phyloP scores from a whole-genome alignment of 176 grass and related monocot genomes.

The Themeda triandra region DNA sequence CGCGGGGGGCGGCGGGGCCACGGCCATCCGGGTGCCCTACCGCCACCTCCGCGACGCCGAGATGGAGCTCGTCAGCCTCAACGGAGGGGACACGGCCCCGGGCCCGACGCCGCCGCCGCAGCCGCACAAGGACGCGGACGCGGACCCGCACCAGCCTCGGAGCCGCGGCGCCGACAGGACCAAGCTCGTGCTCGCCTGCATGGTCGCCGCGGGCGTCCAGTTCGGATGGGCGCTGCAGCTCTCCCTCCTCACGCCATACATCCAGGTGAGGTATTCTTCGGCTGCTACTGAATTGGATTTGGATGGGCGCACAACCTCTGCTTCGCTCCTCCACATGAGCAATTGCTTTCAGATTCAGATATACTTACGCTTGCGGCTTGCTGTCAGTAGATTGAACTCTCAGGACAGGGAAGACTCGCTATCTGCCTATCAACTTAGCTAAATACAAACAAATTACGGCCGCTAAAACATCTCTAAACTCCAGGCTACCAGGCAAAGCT shows the following conservation, averaged over 20 bases:
- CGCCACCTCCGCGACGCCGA: constrained; percentile 71
- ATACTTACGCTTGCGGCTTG: not conserved
- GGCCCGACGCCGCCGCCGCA: not conserved
- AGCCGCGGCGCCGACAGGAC: constrained; percentile 26
- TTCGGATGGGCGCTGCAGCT: constrained; percentile 98
- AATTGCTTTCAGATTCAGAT: not conserved
- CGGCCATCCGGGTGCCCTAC: constrained; percentile 67
- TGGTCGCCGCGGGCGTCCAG: constrained; percentile 93
- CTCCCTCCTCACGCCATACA: constrained; percentile 92
- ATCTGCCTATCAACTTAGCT: not conserved
- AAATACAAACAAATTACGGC: not conserved
- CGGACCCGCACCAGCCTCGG: not conserved
- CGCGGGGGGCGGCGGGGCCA: constrained; percentile 33
- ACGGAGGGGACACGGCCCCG: not conserved
- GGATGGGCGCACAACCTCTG: too few relatives aligned
- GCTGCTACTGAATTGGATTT: too few relatives aligned
- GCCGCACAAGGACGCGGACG: constrained; percentile 13
- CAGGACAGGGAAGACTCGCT: not conserved
- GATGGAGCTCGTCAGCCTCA: constrained; percentile 69
- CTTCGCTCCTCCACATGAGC: too few relatives aligned
- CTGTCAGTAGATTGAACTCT: not conserved
- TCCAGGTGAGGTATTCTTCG: constrained; percentile 47
- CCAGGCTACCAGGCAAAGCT: not conserved
- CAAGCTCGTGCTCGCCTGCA: constrained; percentile 75
- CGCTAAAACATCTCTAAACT: not conserved